These are phyloP conservation scores for Vicia villosa DNA, from an alignment of 306 rosid genomes.

Conservation along the genomic window DNA sequence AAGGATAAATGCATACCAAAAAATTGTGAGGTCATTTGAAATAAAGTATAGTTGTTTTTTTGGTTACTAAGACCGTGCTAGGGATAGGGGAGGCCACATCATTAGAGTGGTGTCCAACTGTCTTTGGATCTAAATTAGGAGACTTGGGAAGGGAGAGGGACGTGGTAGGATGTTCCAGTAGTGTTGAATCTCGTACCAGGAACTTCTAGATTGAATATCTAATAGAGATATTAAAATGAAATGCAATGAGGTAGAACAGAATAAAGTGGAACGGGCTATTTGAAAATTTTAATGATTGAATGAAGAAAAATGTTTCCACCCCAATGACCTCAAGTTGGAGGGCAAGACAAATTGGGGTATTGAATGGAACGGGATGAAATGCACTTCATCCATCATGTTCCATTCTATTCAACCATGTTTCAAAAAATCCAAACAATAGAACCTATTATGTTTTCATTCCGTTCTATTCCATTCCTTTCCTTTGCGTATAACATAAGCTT, in stretches of 20 bases:
- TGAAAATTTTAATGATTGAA: neutral
- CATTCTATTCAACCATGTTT: conserved; percentile 11
- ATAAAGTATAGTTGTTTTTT: neutral
- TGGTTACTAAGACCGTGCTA: conserved; percentile 7
- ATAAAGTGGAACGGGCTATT: neutral
- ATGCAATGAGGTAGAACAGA: neutral
- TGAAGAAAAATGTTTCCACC: neutral
- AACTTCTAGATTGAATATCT: conserved; percentile 18
- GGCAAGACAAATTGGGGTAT: neutral
- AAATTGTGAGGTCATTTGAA: conserved; percentile 18
- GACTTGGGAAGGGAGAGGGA: conserved; percentile 11
- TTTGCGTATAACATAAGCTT: neutral
- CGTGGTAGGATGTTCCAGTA: neutral
- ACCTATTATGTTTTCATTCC: neutral
- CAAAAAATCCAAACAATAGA: neutral
- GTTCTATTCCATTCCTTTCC: conserved; percentile 4
- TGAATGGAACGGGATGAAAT: neutral
- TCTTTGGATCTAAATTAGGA: neutral
- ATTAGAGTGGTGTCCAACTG: conserved; percentile 4
- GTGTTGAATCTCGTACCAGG: neutral
- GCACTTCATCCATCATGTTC: neutral
- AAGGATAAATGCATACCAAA: conserved; percentile 21
- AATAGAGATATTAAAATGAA: conserved; percentile 2
- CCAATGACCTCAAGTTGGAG: conserved; percentile 3
- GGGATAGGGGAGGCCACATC: neutral